Percentiles rank a stretch among this genome's conserved stretches.
Conservation (phyloP, 768 basidiomycete genomes). For the Mycena galopus region DNA sequence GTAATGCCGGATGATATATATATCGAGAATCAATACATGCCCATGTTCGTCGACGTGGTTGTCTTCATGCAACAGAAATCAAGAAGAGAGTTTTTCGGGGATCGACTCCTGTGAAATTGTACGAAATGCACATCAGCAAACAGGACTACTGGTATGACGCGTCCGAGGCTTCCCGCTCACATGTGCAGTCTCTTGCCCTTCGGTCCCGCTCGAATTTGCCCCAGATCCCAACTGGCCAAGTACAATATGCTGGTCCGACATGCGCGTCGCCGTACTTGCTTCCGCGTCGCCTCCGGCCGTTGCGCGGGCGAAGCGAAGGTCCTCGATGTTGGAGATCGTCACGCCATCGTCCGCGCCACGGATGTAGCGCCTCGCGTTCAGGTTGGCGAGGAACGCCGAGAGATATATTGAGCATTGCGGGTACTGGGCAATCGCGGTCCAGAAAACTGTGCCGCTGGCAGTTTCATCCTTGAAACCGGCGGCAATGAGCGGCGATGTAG, state of each 20-base stretch:
- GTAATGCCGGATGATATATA: not conserved
- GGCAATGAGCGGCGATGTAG: not conserved
- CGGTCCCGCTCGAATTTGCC: not conserved
- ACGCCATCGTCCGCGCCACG: conserved; percentile 19
- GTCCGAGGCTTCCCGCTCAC: not conserved
- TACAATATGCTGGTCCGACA: not conserved
- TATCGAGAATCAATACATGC: not conserved
- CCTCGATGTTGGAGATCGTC: conserved; percentile 30
- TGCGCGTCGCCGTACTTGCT: not conserved
- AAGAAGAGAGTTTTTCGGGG: not conserved
- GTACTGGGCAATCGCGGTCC: conserved; percentile 33
- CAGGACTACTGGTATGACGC: no score
- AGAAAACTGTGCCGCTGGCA: conserved; percentile 33
- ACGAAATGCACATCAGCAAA: not conserved
- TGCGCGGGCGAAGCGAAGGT: conserved; percentile 24
- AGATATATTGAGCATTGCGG: conserved; percentile 35
- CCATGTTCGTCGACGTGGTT: no score
- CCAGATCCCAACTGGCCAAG: not conserved
- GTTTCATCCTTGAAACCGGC: conserved; percentile 34
- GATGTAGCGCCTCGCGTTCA: conserved; percentile 32
- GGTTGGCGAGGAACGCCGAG: conserved; percentile 33
- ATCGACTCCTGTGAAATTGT: not conserved
- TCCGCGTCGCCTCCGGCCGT: not conserved
- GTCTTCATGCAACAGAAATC: no score
- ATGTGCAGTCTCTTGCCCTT: not conserved